These are phyloP conservation scores for Beauveria sp. DNA, from an alignment of 2,329 filamentous ascomycete species.

Conservation along the genomic window DNA sequence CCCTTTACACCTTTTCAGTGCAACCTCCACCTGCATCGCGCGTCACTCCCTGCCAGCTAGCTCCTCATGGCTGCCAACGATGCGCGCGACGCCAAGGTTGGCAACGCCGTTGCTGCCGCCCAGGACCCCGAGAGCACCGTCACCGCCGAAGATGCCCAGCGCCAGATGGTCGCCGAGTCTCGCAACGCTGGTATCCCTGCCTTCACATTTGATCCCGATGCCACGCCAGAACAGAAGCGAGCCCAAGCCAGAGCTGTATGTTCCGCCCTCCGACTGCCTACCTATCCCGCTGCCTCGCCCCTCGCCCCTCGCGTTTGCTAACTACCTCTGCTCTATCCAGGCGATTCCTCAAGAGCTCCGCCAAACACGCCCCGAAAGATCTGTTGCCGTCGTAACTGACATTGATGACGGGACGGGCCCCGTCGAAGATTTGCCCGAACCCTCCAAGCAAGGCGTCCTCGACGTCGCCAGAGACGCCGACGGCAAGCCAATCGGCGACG, in stretches of 20 bases:
- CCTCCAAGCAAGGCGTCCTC: constrained; percentile 63
- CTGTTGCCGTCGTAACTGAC: constrained; percentile 69
- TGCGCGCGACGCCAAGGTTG: constrained; percentile 8
- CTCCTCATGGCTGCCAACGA: constrained; percentile 6
- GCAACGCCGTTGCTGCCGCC: constrained; percentile 31
- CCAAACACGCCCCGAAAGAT: constrained; percentile 39
- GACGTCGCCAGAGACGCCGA: constrained; percentile 43
- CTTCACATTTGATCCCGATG: constrained; percentile 82
- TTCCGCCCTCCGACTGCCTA: background rate
- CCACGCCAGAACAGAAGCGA: constrained; percentile 74
- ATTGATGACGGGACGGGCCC: constrained; percentile 62
- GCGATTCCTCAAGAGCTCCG: constrained; percentile 32
- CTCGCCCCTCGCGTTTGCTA: background rate
- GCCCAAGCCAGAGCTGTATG: constrained; percentile 70
- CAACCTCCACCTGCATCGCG: background rate
- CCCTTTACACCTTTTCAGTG: too few relatives aligned
- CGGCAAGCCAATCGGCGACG: constrained; percentile 41
- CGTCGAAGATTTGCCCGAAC: constrained; percentile 69
- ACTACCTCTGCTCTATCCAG: constrained; percentile 16
- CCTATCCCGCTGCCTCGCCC: background rate
- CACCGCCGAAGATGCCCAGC: constrained; percentile 63
- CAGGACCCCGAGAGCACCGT: constrained; percentile 61
- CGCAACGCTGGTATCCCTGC: constrained; percentile 71
- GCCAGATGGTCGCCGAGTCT: constrained; percentile 68
- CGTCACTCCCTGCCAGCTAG: background rate